Evolutionary conservation across 2,329 filamentous ascomycete species (phyloP), one percentile per base, ranked within the genome.

Genomic region (Alternaria rosae): DNA sequence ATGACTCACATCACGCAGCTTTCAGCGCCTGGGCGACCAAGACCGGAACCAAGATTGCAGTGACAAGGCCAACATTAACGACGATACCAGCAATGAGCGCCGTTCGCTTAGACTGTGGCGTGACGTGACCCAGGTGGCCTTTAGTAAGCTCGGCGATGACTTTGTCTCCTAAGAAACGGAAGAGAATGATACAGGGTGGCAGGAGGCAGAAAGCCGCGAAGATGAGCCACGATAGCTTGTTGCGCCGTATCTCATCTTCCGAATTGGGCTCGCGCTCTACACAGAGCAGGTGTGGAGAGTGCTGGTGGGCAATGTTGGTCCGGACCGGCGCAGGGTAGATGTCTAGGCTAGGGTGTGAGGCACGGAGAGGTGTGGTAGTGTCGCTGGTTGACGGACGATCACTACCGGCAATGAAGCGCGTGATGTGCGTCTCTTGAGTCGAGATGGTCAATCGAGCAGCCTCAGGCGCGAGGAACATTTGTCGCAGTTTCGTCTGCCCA

Each of bases 161-260:
- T 2, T 58, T 54, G 59, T 81, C 79, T 35, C 76, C 72, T 21
- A 67, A 64, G 25, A 70, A 70, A n/a, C 78, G 76, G 58, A 73
- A 79, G 23, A 81, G 69, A 26, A 80, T 67, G 26, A 80, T 74
- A 12, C 74, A 66, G 7, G 78, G 75, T 5, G 79, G 79, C 13
- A 80, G 64, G 2, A 80, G 21, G 50, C 73, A 76, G 58, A 77
- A 80, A 2, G 68, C 55, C 1, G 65, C 70, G 32, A 80, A 73
- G 44, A 80, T 73, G 25, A 70, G 50, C 73, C 76, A 77, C 4
- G 76, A 80, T n/a, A 74, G 59, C 53, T 70, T 69, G 15, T 69
- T 66, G 11, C 72, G 69, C 38, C 70, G 67, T 41, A 54, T 69
- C 47, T 77, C 74, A n/a, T 73, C 70, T 23, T 73, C 68, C 3